A percentile compares a stretch with the other conserved stretches of the same genome.
phyloP scores from a whole-genome alignment of 805 yeast species.

The Barnettozyma pratensis region DNA sequence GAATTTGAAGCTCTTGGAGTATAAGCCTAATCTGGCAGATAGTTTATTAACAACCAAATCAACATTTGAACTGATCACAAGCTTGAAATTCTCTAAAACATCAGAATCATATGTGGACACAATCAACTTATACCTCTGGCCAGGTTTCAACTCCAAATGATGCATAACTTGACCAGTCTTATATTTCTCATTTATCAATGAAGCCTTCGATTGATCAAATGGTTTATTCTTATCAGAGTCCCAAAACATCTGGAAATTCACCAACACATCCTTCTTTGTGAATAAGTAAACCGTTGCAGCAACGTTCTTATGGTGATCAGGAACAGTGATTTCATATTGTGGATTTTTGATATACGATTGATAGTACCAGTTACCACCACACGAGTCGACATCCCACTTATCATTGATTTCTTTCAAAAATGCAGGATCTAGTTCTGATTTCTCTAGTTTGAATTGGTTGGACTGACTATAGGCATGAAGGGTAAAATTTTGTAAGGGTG shows the following conservation, averaged over 20 bases:
- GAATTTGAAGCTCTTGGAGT: slow-evolving; percentile 22
- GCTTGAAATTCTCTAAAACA: slow-evolving; percentile 25
- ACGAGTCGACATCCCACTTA: slow-evolving; percentile 38
- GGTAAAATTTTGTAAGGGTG: slow-evolving; percentile 14
- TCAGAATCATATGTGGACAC: slow-evolving; percentile 40
- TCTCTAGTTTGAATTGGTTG: slow-evolving; percentile 19
- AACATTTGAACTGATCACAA: slow-evolving; percentile 28
- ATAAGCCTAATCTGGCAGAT: slow-evolving; percentile 33
- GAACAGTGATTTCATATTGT: slow-evolving; percentile 37
- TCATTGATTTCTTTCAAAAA: slow-evolving; percentile 27
- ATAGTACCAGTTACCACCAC: slow-evolving; percentile 53
- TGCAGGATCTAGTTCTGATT: slow-evolving; percentile 28
- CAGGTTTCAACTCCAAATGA: slow-evolving; percentile 22
- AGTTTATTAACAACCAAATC: slow-evolving; percentile 14
- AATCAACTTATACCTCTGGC: slow-evolving; percentile 40
- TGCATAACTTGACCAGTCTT: slow-evolving; percentile 21
- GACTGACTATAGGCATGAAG: slow-evolving; percentile 14
- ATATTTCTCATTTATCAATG: slow-evolving; percentile 31
- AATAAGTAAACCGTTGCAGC: slow-evolving; percentile 19
- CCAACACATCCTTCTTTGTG: slow-evolving; percentile 24
- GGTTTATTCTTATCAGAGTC: slow-evolving; percentile 23
- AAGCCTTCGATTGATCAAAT: slow-evolving; percentile 30
- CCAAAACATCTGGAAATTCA: slow-evolving; percentile 43
- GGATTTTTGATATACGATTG: slow-evolving; percentile 49
- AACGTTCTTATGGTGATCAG: slow-evolving; percentile 18